Evolutionary conservation across 2,329 filamentous ascomycete genomes (phyloP), one percentile per base, ranked within the genome.

Genomic region (Pochonia chlamydosporia): DNA sequence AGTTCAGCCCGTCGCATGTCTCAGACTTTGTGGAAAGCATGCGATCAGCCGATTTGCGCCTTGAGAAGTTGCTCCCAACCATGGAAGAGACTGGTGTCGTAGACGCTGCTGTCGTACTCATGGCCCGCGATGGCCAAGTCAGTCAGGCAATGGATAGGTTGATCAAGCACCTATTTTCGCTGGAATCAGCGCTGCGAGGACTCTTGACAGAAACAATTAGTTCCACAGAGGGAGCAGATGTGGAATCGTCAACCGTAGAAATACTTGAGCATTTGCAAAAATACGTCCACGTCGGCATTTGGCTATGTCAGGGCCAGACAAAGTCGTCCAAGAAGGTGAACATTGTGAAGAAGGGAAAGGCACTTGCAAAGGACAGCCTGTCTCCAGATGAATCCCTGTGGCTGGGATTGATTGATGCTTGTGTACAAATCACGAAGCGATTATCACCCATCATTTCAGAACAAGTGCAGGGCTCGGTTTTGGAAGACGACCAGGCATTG

Each of bases 81-180:
- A 89, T 99, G 75, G 95, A 99, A 65, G 81, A 86, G 52, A 90
- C 84, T 36, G 91, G 91, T 1, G 88, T 93, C 5, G 82, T 99
- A 40, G 93, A 99, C 69, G 95, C 91, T 4, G 92, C 90, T 1
- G 88, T 99, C 6, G 82, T 96, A 2, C 74, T 99, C 9, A 86
- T 99, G 76, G 89, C 89, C 33, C 81, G 89, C 49, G 90, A 96
- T 61, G 93, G 95, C 1, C 82, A 93, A 58, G 77, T 92, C 11
- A 79, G 81, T 51, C 79, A 85, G 56, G 93, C 90, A 5, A 95
- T 99, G 85, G 77, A 83, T 47, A 82, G 93, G 41, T 76, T 99
- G 20, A 79, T 89, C n/a, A 79, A 76, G 55, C 92, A 99, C 60
- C 67, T 99, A 23, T 75, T 77, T 31, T 91, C 85, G 1, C 73